Base-by-base conservation (phyloP, 202 grass and related monocot species). In the Panicum hallii region DNA sequence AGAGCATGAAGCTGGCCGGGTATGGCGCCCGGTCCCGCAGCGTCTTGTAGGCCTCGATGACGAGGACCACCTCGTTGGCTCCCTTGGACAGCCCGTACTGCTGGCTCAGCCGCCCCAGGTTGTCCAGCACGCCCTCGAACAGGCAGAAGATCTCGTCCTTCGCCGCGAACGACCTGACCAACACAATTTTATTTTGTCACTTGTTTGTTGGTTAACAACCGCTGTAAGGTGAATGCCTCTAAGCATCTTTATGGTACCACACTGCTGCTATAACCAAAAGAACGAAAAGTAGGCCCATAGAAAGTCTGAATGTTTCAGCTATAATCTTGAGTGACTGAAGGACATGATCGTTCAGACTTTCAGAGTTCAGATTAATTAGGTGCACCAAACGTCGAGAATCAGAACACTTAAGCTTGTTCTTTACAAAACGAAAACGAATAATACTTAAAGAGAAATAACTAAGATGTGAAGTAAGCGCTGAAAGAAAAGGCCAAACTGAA, bases 81-180 rank as follows among this genome's bases (percentile, higher is more conserved):
- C 84, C 88, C 88, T 94, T 92, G 48, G 88, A 96, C 15, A 96
- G 91, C 1, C 96, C 95, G 19, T 98, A 93, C 85, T 98, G 95
- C 85, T 95, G 92, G 85, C 75, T 80, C 41, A 95, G 65, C 11
- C 86, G 77, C 0, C 93, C 95, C 20, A 98, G 70, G 74, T 95
- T 98, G 50, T 91, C 91, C 40, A 98, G 85, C 30, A 95, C 85
- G 7, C 95, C 95, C 83, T 95, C 80, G 50, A 98, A 98, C 79
- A 98, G 45, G 87, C 95, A 98, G 88, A 95, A 98, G 77, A 98
- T 90, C 56, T 93, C 93, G n/a, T 98, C 95, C 46, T 98, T 98
- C 0, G 87, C 85, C 12, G 93, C 95, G 55, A 98, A 99, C 44
- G 89, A 86, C 86, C 97, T 99, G 88, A 13, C 40, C 32, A 40